A percentile compares a stretch with the other conserved stretches of the same genome.
phyloP scores from a whole-genome alignment of 768 basidiomycete species.

The Suillus alpinus region DNA sequence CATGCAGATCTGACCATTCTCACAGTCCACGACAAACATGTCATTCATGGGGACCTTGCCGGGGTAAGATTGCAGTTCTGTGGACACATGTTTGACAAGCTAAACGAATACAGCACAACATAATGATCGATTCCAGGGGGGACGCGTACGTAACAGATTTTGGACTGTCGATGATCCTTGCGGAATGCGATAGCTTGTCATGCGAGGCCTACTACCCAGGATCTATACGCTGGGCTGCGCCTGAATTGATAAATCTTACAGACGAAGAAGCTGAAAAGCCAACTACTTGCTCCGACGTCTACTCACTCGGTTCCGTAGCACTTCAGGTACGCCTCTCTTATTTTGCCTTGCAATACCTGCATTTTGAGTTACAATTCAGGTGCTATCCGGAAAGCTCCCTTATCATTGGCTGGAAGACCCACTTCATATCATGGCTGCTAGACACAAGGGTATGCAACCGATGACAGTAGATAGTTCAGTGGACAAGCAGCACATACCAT shows the following conservation, averaged over 20 bases:
- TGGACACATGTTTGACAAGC: background rate
- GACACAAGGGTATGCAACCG: background rate
- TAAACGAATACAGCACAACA: conserved; percentile 6
- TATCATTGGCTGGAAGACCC: conserved; percentile 5
- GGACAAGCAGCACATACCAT: background rate
- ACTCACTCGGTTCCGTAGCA: conserved; percentile 7
- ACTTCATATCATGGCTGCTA: background rate
- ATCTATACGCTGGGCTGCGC: conserved; percentile 9
- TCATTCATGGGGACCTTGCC: conserved; percentile 9
- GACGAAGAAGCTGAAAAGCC: background rate
- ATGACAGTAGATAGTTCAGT: background rate
- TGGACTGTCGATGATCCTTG: conserved; percentile 4
- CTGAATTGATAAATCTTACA: conserved; percentile 4
- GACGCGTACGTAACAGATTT: conserved; percentile 4
- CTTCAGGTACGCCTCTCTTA: conserved; percentile 2
- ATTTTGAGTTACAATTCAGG: background rate
- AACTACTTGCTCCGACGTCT: conserved; percentile 2
- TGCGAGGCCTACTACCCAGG: background rate
- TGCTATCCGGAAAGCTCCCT: conserved; percentile 7
- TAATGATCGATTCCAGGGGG: conserved; percentile 3
- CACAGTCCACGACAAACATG: conserved; percentile 4
- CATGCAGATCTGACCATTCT: background rate
- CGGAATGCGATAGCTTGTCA: background rate
- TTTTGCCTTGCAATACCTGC: background rate
- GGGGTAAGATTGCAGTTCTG: background rate